Evolutionary conservation across 768 basidiomycete genomes (phyloP).

Genomic region (Thelephora ganbajun): DNA sequence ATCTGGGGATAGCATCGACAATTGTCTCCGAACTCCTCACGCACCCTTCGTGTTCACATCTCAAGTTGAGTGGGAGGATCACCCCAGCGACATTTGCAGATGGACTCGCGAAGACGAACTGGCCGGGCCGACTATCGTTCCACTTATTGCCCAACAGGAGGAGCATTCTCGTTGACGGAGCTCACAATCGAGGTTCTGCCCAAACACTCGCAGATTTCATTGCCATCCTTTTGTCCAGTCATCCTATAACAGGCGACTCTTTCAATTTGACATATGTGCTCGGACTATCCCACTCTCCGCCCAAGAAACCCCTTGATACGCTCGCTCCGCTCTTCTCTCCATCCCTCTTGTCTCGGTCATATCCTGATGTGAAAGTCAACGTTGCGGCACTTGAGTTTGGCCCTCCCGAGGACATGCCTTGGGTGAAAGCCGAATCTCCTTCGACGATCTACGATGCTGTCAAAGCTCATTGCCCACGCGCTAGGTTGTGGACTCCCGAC

Average conservation of each 20-base stretch:
- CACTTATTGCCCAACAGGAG: slow-evolving; percentile 19
- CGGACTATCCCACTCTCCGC: slow-evolving; percentile 75
- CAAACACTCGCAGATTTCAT: slow-evolving; percentile 54
- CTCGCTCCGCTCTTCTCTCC: slow-evolving; percentile 49
- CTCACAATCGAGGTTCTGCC: slow-evolving; percentile 81
- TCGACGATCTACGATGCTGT: slow-evolving; percentile 35
- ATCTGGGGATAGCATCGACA: slow-evolving; percentile 61
- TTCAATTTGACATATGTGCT: slow-evolving; percentile 57
- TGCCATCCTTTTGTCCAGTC: slow-evolving; percentile 21
- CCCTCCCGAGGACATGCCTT: slow-evolving; percentile 86
- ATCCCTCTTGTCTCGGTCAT: slow-evolving; percentile 13
- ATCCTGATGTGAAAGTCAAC: slow-evolving; percentile 1
- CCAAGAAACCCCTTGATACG: slow-evolving; percentile 65
- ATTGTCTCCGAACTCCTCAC: slow-evolving; percentile 49
- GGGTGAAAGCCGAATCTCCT: slow-evolving; percentile 59
- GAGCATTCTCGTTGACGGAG: slow-evolving; percentile 74
- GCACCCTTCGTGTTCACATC: slow-evolving; percentile 18
- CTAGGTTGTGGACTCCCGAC: slow-evolving; percentile 30
- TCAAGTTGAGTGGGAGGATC: slow-evolving; percentile 21
- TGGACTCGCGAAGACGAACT: slow-evolving; percentile 49
- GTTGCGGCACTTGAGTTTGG: slow-evolving; percentile 49
- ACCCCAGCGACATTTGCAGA: slow-evolving; percentile 31
- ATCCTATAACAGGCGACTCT: slow-evolving; percentile 8
- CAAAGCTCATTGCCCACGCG: slow-evolving; percentile 25
- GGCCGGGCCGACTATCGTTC: slow-evolving; percentile 82